These are phyloP conservation scores for Trifolium pratense DNA, from an alignment of 306 rosid genomes.

Conservation along the genomic window DNA sequence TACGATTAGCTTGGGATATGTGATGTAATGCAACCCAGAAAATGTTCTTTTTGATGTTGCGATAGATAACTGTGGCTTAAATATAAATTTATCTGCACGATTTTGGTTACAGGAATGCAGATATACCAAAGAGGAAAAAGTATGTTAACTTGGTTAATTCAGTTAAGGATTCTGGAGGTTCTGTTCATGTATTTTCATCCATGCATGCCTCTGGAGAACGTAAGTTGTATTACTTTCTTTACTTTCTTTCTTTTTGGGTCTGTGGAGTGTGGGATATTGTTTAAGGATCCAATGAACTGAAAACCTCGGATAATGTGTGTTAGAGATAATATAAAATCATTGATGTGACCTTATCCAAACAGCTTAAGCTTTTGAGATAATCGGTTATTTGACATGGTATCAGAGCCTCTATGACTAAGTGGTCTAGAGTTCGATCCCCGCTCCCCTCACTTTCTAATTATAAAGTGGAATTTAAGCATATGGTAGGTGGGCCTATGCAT, in stretches of 20 bases:
- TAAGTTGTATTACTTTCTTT: constrained; percentile 50
- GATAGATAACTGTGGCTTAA: constrained; percentile 24
- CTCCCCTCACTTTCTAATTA: too few relatives aligned
- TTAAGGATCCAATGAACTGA: constrained; percentile 28
- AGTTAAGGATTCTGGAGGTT: constrained; percentile 84
- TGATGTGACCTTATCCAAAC: too few relatives aligned
- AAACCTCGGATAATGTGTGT: neutral
- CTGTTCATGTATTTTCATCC: constrained; percentile 88
- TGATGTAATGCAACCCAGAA: constrained; percentile 27
- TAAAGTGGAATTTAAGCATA: too few relatives aligned
- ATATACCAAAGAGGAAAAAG: constrained; percentile 61
- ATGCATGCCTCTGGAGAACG: constrained; percentile 98
- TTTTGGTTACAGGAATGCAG: constrained; percentile 72
- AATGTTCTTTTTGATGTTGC: constrained; percentile 17
- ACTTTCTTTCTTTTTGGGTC: neutral
- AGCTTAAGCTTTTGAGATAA: too few relatives aligned
- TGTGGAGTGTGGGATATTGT: constrained; percentile 21
- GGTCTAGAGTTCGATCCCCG: too few relatives aligned
- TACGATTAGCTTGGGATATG: constrained; percentile 34
- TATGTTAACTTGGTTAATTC: constrained; percentile 83
- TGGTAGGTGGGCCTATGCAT: too few relatives aligned
- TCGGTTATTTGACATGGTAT: too few relatives aligned
- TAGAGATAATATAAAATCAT: too few relatives aligned
- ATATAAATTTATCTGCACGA: constrained; percentile 3
- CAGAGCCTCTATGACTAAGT: too few relatives aligned